Base-by-base conservation (phyloP, 2,329 filamentous ascomycete species). In the Beauveria medogensis region DNA sequence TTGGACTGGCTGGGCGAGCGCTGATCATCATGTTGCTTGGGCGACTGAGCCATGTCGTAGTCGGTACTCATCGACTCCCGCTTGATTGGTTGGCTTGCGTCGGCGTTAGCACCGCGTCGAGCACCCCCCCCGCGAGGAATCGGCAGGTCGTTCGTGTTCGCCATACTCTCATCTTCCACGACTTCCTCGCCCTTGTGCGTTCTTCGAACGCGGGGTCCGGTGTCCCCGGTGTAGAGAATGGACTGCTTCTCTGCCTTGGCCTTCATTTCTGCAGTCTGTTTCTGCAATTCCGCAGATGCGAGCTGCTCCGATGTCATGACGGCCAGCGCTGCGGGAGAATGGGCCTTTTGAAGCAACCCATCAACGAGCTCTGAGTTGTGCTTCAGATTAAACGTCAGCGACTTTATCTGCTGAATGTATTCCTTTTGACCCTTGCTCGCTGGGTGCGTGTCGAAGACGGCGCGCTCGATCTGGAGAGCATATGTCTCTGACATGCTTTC, bases 101-200 rank as follows among this genome's bases (percentile, higher is more conserved):
- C 56, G 8, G 28, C 12, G 14, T 24, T 41, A 18, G 48, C 51
- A 26, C 61, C 56, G 9, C 61, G 55, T 44, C 57, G 43, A 28
- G 50, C 24, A 64, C 67, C 63, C 8, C 60, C 54, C 44, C 58
- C 58, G 16, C 60, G 58, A 22, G 62, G 63, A 9, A 67, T 62
- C 26, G 74, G 73, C 20, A 70, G 73, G 41, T 69, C 71, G 14
- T 67, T 70, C 8, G 43, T 62, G 44, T 58, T 60, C 2, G 62
- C 55, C 20, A 65, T 62, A n/a, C 75, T 80, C 40, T 95, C 91
- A 51, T 89, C 86, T 64, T 93, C 92, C 18, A 97, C 82, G 18
- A 96, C 74, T 71, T 97, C 94, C 62, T 97, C 92, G 14, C 94
- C 94, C 73, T 97, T 97, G 77, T 97, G 93, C 2, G 93, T 97